phyloP scores from a whole-genome alignment of 176 grass and related monocot genomes.

The Eragrostis curvula region DNA sequence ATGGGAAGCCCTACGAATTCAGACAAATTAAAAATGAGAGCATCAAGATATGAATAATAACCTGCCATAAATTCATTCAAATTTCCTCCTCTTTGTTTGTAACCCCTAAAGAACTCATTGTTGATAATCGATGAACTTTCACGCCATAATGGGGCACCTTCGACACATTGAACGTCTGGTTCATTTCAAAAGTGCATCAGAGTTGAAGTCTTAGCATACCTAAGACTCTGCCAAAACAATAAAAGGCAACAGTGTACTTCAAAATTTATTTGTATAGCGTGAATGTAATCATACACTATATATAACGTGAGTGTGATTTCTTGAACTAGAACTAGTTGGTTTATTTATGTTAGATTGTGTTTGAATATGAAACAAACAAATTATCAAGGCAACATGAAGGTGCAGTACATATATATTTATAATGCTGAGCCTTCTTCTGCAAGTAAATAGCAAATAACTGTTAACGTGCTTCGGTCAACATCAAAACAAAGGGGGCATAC shows the following conservation, averaged over 20 bases:
- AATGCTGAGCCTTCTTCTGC: neutral
- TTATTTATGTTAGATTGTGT: constrained; percentile 21
- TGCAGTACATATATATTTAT: neutral
- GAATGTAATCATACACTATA: constrained; percentile 13
- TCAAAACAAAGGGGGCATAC: neutral
- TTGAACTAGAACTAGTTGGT: neutral
- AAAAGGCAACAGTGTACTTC: constrained; percentile 1
- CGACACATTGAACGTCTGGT: constrained; percentile 83
- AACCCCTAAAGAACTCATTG: constrained; percentile 68
- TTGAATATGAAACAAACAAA: constrained; percentile 16
- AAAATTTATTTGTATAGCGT: neutral
- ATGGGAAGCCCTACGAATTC: constrained; percentile 22
- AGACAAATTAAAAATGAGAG: neutral
- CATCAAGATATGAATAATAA: constrained; percentile 42
- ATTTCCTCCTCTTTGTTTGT: constrained; percentile 59
- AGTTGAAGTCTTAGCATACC: constrained; percentile 24
- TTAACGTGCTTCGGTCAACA: neutral
- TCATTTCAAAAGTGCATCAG: constrained; percentile 47
- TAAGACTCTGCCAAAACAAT: constrained; percentile 1
- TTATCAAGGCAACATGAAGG: neutral
- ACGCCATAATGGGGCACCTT: constrained; percentile 71
- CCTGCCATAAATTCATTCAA: constrained; percentile 86
- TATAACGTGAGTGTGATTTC: constrained; percentile 4
- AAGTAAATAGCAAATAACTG: neutral
- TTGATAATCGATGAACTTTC: constrained; percentile 63